Evolutionary conservation across 2,329 filamentous ascomycete species (phyloP), one percentile per base, ranked within the genome.

Genomic region (Colletotrichum chlorophyti): DNA sequence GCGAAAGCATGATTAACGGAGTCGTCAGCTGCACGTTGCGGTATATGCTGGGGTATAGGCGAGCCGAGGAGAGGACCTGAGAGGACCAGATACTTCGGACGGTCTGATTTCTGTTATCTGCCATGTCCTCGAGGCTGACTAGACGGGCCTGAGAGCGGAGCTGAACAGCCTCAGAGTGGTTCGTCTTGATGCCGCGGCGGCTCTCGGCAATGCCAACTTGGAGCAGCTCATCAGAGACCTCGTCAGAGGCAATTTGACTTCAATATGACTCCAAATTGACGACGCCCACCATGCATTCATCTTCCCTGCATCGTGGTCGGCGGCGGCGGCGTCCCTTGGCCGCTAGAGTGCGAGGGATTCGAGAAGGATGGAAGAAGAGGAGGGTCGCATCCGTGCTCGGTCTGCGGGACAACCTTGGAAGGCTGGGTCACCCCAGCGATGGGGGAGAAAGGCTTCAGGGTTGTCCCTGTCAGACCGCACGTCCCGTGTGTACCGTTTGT

Each of bases 121-220:
- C 55, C 55, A 38, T 55, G 53, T 40, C 63, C 63, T 53, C 37
- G 45, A 41, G 50, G 52, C 34, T 62, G 60, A 62, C 60, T 64
- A 53, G 52, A 65, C 61, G 57, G 43, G 41, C 35, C 34, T 51
- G 31, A 24, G 29, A 23, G 31, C 9, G 23, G 23, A 47, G 27
- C 10, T 45, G 15, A 52, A 85, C 72, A 35, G 79, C 81, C 65
- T 85, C 82, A 65, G 76, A 79, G 64, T 74, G 74, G 55, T 79
- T 78, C 9, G 83, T 78, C 11, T 11, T 23, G 21, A 47, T 4
- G 51, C 40, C 48, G n/a, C 40, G 27, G 27, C 32, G 21, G 41
- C 21, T 29, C 32, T 26, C 37, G 41, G 49, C 23, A 42, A 27
- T 31, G 41, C 26, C 29, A n/a, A 19, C 31, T 31, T 49, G 55